Evolutionary conservation across 108 stramenopile species (phyloP).

Genomic region (Aureococcus anophagefferens): DNA sequence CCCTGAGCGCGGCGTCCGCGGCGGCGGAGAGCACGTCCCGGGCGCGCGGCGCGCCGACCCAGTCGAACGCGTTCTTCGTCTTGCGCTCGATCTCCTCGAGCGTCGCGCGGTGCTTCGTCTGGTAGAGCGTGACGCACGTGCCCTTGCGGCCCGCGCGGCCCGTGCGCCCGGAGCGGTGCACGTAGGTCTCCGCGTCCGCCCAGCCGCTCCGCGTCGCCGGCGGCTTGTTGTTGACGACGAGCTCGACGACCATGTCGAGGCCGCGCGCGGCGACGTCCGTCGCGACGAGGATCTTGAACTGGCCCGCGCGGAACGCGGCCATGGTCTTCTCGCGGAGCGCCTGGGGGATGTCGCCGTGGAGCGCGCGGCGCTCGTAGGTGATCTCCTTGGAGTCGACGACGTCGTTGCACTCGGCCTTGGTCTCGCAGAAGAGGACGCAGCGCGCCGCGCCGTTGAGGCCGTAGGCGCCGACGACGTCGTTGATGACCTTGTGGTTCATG

Average conservation of each 20-base stretch:
- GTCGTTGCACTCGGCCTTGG: slow-evolving; percentile 82
- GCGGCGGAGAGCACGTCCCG: not conserved
- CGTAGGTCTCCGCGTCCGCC: slow-evolving; percentile 79
- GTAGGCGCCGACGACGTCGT: not conserved
- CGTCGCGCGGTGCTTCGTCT: slow-evolving; percentile 56
- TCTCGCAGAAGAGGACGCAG: slow-evolving; percentile 87
- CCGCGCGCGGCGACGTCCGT: slow-evolving; percentile 99
- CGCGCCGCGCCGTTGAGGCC: not conserved
- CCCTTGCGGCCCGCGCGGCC: slow-evolving; percentile 94
- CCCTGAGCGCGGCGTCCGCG: not conserved
- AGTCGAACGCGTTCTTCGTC: not conserved
- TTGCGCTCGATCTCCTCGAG: not conserved
- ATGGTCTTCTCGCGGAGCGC: slow-evolving; percentile 93
- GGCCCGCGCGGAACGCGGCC: slow-evolving; percentile 78
- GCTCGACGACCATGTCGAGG: slow-evolving; percentile 94
- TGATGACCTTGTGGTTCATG: not conserved
- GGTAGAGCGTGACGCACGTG: slow-evolving; percentile 85
- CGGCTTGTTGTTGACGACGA: slow-evolving; percentile 86
- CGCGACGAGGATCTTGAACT: slow-evolving; percentile 93
- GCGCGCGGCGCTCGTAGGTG: slow-evolving; percentile 61
- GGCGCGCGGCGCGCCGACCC: not conserved
- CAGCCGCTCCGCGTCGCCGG: slow-evolving; percentile 56
- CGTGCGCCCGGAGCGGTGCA: slow-evolving; percentile 94
- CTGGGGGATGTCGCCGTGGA: slow-evolving; percentile 98
- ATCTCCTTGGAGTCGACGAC: slow-evolving; percentile 74